phyloP scores from a whole-genome alignment of 257 asterid genomes.

The Scutellaria minor region DNA sequence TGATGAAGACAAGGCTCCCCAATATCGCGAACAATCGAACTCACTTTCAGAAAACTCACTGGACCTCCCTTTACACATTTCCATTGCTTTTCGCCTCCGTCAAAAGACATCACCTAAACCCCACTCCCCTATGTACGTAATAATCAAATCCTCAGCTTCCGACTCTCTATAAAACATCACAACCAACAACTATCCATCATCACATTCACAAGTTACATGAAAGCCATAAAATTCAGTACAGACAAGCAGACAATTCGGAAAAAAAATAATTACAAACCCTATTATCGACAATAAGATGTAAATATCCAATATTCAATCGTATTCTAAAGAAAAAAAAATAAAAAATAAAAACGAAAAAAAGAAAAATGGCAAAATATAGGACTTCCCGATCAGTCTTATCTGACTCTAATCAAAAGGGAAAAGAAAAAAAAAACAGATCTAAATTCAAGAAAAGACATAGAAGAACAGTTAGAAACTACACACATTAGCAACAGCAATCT shows the following conservation, averaged over 20 bases:
- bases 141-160: slow-evolving; percentile 35
- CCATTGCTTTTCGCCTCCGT: slow-evolving; percentile 76
- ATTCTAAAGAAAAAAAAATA: neutral
- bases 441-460: neutral
- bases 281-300: neutral
- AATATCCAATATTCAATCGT: slow-evolving; percentile 9
- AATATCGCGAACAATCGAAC: slow-evolving; percentile 88
- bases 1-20: slow-evolving; percentile 98
- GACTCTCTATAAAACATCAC: slow-evolving; percentile 35
- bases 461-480: slow-evolving; percentile 1
- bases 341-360: neutral
- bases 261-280: neutral
- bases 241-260: slow-evolving; percentile 8
- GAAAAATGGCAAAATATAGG: neutral
- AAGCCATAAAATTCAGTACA: neutral
- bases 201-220: slow-evolving; percentile 15
- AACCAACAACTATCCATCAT: slow-evolving; percentile 28
- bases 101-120: slow-evolving; percentile 77
- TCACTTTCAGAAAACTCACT: slow-evolving; percentile 75
- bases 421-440: slow-evolving; percentile 42
- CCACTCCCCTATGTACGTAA: slow-evolving; percentile 29
- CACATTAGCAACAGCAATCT: neutral
- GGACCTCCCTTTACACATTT: slow-evolving; percentile 81
- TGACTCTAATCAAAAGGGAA: slow-evolving; percentile 17
- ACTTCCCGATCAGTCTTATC: slow-evolving; percentile 37